phyloP scores from a whole-genome alignment of 805 yeast species.

The Komagataella populi region DNA sequence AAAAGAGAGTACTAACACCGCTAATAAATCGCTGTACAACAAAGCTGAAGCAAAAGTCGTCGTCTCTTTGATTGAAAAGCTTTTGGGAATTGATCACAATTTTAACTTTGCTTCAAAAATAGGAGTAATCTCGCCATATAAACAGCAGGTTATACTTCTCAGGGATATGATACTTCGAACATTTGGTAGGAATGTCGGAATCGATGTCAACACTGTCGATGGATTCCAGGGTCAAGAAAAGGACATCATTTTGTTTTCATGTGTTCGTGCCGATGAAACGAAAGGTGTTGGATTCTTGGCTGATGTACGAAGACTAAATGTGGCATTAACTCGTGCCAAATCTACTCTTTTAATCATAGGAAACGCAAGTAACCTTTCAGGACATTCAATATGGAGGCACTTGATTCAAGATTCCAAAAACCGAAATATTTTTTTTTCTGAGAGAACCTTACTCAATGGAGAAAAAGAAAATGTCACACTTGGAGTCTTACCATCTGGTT shows the following conservation, averaged over 20 bases:
- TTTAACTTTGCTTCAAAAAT: slow-evolving; percentile 55
- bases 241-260: slow-evolving; percentile 83
- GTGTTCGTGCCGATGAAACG: slow-evolving; percentile 77
- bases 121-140: slow-evolving; percentile 91
- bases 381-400: slow-evolving; percentile 62
- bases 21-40: slow-evolving; percentile 63
- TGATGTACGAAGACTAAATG: slow-evolving; percentile 93
- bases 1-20: slow-evolving; percentile 47
- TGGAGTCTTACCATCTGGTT: not conserved
- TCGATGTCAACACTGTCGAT: slow-evolving; percentile 91
- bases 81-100: slow-evolving; percentile 34
- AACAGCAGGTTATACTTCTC: slow-evolving; percentile 63
- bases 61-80: slow-evolving; percentile 43
- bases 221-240: slow-evolving; percentile 98
- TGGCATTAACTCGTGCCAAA: slow-evolving; percentile 88
- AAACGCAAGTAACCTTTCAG: slow-evolving; percentile 45
- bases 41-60: slow-evolving; percentile 61
- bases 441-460: not conserved
- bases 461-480: not conserved
- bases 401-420: slow-evolving; percentile 50
- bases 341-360: slow-evolving; percentile 91
- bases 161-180: slow-evolving; percentile 39
- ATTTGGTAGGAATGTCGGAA: slow-evolving; percentile 51
- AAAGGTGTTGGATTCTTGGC: slow-evolving; percentile 76
- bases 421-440: not conserved